Percentiles rank a stretch among this genome's conserved stretches.
Conservation (phyloP, 2,329 filamentous ascomycete species). For the Akanthomyces uredinophilus region DNA sequence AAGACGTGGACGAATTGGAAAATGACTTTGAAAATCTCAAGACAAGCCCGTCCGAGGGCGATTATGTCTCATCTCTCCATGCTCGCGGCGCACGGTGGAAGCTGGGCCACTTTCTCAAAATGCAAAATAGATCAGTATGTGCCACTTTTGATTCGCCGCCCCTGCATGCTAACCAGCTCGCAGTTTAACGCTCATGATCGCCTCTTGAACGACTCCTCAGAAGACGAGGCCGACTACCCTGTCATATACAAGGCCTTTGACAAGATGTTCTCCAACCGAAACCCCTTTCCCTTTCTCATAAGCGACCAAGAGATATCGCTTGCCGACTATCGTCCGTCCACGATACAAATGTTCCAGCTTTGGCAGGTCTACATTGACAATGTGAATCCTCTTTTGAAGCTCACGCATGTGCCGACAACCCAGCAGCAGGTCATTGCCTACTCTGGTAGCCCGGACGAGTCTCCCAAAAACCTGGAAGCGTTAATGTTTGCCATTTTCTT, state of each 20-base stretch:
- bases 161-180: not conserved
- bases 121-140: slow-evolving; percentile 5
- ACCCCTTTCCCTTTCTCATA: slow-evolving; percentile 54
- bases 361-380: slow-evolving; percentile 69
- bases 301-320: slow-evolving; percentile 40
- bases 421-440: slow-evolving; percentile 62
- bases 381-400: slow-evolving; percentile 63
- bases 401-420: slow-evolving; percentile 61
- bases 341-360: slow-evolving; percentile 56
- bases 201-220: slow-evolving; percentile 48
- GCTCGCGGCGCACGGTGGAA: slow-evolving; percentile 1
- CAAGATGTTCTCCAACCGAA: slow-evolving; percentile 51
- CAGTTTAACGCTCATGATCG: slow-evolving; percentile 49
- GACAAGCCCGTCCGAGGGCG: slow-evolving; percentile 44
- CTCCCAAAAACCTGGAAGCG: slow-evolving; percentile 54
- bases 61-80: slow-evolving; percentile 23
- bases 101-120: slow-evolving; percentile 27
- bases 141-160: too few relatives aligned
- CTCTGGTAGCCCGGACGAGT: slow-evolving; percentile 47
- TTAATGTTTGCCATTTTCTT: slow-evolving; percentile 64
- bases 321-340: slow-evolving; percentile 45
- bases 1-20: slow-evolving; percentile 53
- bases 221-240: slow-evolving; percentile 48
- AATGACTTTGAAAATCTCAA: slow-evolving; percentile 51
- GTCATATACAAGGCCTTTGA: slow-evolving; percentile 55